Evolutionary conservation across 306 rosid species (phyloP).

Genomic region (Malus fusca): DNA sequence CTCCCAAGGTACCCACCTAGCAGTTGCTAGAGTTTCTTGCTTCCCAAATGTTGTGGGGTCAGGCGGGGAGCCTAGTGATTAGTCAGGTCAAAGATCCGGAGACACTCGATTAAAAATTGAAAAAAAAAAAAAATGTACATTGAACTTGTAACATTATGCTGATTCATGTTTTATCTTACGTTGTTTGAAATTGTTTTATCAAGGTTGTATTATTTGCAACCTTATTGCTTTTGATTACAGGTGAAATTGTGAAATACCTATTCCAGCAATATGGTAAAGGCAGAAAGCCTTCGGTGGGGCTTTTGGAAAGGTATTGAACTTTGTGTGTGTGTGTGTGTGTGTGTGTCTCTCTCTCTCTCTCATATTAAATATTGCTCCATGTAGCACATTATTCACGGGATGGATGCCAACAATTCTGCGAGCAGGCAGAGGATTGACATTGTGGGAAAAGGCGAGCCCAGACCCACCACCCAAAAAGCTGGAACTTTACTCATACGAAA

Average conservation of each 20-base stretch:
- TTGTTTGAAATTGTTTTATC: neutral
- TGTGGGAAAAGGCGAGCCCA: slow-evolving; percentile 54
- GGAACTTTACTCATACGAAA: slow-evolving; percentile 88
- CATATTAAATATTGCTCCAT: neutral
- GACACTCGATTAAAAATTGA: too few relatives aligned
- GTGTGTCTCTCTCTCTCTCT: neutral
- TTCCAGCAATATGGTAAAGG: slow-evolving; percentile 70
- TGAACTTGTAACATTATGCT: neutral
- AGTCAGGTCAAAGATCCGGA: too few relatives aligned
- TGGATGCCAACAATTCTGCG: slow-evolving; percentile 85
- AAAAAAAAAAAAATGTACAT: too few relatives aligned
- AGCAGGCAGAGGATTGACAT: slow-evolving; percentile 91
- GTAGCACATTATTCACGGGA: slow-evolving; percentile 82
- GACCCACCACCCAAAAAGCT: slow-evolving; percentile 59
- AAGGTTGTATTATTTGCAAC: slow-evolving; percentile 9
- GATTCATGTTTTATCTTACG: neutral
- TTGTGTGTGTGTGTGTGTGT: too few relatives aligned
- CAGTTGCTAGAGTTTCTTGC: too few relatives aligned
- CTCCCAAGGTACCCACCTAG: too few relatives aligned
- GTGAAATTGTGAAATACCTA: slow-evolving; percentile 82
- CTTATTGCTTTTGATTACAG: slow-evolving; percentile 33
- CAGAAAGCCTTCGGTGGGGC: slow-evolving; percentile 58
- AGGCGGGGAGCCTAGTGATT: too few relatives aligned
- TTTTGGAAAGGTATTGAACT: slow-evolving; percentile 70
- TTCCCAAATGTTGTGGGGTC: too few relatives aligned